Conservation (phyloP, 2,329 filamentous ascomycete genomes). For the Bipolaris cookei region DNA sequence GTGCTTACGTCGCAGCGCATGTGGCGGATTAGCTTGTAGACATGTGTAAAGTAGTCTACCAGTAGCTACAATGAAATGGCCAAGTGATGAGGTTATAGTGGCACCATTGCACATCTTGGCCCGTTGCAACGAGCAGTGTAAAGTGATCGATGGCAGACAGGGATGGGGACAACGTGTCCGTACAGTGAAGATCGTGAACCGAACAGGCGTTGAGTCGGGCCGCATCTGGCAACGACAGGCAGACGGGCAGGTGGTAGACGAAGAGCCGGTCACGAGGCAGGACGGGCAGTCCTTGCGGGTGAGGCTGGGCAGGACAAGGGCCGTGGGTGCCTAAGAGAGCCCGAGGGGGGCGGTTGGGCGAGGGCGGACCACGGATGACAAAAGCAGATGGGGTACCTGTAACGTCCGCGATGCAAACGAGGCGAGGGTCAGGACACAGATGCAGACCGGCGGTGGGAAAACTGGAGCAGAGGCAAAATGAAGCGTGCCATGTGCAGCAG, state of each 20-base stretch:
- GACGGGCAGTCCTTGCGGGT: conserved; percentile 11
- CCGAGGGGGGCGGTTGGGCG: conserved; percentile 17
- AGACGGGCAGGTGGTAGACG: neutral
- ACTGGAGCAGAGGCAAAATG: conserved; percentile 2
- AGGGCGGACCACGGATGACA: too few relatives aligned
- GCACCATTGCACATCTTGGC: neutral
- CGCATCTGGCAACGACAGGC: conserved; percentile 6
- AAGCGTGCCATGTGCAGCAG: conserved; percentile 1
- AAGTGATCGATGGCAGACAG: conserved; percentile 1
- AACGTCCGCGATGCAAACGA: neutral
- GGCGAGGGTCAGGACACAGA: neutral
- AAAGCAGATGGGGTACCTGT: neutral
- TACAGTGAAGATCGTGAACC: conserved; percentile 24
- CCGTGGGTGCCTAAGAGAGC: conserved; percentile 13
- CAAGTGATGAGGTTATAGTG: conserved; percentile 4
- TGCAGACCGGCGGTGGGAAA: neutral
- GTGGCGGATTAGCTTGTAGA: conserved; percentile 6
- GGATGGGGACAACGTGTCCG: conserved; percentile 26
- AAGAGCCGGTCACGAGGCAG: conserved; percentile 17
- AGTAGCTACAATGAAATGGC: conserved; percentile 3
- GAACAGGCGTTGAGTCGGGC: conserved; percentile 18
- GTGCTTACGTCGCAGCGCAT: conserved; percentile 16
- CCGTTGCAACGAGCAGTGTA: neutral
- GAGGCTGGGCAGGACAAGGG: conserved; percentile 22
- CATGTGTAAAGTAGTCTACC: neutral